Percentiles rank a stretch among this genome's conserved stretches.
Conservation (phyloP, 805 yeast genomes). For the Saccharomycopsis sp. region DNA sequence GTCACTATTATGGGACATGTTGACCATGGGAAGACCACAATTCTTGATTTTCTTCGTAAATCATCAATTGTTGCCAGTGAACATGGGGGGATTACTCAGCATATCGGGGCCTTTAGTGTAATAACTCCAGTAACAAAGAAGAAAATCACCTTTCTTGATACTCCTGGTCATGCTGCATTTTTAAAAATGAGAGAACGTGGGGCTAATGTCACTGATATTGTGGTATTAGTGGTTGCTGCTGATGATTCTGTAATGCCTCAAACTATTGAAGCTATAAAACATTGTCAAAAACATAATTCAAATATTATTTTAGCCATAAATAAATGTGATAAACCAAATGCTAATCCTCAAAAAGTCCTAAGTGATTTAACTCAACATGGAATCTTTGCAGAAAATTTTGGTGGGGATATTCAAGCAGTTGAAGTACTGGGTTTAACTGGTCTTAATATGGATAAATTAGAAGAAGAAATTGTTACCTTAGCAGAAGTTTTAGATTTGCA, state of each 20-base stretch:
- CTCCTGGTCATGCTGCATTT: slow-evolving; percentile 98
- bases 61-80: slow-evolving; percentile 77
- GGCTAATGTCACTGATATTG: slow-evolving; percentile 87
- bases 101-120: slow-evolving; percentile 93
- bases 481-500: slow-evolving; percentile 76
- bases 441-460: slow-evolving; percentile 77
- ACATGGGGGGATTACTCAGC: slow-evolving; percentile 96
- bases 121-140: slow-evolving; percentile 65
- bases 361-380: slow-evolving; percentile 69
- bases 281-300: slow-evolving; percentile 72
- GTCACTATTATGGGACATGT: slow-evolving; percentile 99
- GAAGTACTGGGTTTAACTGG: slow-evolving; percentile 87
- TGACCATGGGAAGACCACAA: slow-evolving; percentile 96
- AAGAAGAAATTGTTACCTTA: slow-evolving; percentile 77
- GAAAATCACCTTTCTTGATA: slow-evolving; percentile 81
- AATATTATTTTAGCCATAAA: slow-evolving; percentile 87
- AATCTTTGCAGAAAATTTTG: slow-evolving; percentile 82
- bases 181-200: slow-evolving; percentile 95
- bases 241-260: slow-evolving; percentile 98
- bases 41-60: slow-evolving; percentile 76
- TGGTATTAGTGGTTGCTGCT: slow-evolving; percentile 88
- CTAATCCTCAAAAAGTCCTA: slow-evolving; percentile 64
- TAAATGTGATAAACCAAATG: slow-evolving; percentile 77
- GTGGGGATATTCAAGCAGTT: slow-evolving; percentile 90
- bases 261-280: slow-evolving; percentile 90